Conservation (phyloP, 2,329 filamentous ascomycete genomes). For the Dendryphion nanum region DNA sequence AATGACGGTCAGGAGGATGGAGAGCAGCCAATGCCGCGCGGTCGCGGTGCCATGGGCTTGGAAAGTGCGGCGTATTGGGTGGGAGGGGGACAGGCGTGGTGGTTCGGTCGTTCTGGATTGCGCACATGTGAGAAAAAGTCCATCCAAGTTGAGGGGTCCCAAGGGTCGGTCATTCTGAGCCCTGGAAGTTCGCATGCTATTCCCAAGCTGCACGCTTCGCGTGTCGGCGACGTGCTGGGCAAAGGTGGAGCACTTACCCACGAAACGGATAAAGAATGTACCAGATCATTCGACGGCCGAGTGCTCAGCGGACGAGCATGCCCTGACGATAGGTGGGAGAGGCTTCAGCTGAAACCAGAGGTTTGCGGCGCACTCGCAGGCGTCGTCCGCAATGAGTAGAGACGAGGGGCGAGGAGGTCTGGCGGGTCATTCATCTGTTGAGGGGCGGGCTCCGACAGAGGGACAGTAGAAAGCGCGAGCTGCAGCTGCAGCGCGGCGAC, state of each 20-base stretch:
- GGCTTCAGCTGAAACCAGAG: slow-evolving; percentile 10
- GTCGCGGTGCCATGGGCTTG: slow-evolving; percentile 69
- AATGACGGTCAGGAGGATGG: slow-evolving; percentile 71
- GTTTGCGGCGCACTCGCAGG: slow-evolving; percentile 24
- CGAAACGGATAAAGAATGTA: slow-evolving; percentile 74
- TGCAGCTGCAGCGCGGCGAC: slow-evolving; percentile 3
- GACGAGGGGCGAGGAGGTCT: slow-evolving; percentile 14
- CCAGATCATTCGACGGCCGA: slow-evolving; percentile 61
- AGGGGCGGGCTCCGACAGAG: too few species aligned
- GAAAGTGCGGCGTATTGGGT: slow-evolving; percentile 65
- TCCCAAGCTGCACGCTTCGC: neutral
- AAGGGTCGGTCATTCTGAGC: neutral
- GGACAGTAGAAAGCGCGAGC: too few species aligned
- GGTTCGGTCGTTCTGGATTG: slow-evolving; percentile 74
- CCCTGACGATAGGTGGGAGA: slow-evolving; percentile 6
- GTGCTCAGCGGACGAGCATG: slow-evolving; percentile 22
- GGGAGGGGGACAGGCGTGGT: slow-evolving; percentile 61
- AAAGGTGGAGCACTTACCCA: slow-evolving; percentile 56
- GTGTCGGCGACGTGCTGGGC: neutral
- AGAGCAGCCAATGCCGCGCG: slow-evolving; percentile 70
- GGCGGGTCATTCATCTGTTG: slow-evolving; percentile 26
- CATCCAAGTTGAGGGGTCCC: too few species aligned
- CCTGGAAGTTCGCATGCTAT: neutral
- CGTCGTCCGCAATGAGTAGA: slow-evolving; percentile 18
- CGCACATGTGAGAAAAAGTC: too few species aligned